A percentile compares a stretch with the other conserved stretches of the same genome.
Conservation (phyloP, 306 rosid species). For the Lotus japonicus region DNA sequence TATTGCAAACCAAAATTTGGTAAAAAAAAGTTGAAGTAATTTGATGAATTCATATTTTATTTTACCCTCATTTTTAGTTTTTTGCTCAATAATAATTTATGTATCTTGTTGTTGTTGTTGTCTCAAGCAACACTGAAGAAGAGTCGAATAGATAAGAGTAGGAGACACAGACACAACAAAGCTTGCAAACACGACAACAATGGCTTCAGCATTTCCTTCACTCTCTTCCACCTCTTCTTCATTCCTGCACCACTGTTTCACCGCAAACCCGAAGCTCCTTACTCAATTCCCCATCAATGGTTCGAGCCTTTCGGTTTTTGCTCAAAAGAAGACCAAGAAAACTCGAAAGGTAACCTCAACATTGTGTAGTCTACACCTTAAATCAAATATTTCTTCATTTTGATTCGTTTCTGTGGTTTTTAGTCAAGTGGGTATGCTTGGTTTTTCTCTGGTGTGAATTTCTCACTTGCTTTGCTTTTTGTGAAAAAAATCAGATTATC, state of each 20-base stretch:
- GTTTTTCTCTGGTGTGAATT: not conserved
- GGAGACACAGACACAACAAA: constrained; percentile 4
- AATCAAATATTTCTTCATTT: not conserved
- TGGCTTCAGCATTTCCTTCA: constrained; percentile 62
- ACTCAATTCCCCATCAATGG: constrained; percentile 28
- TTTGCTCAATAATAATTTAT: no score
- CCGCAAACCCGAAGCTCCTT: constrained; percentile 32
- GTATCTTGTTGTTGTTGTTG: no score
- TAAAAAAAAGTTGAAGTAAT: no score
- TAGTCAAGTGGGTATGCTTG: not conserved
- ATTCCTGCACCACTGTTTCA: constrained; percentile 32
- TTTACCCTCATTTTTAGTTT: no score
- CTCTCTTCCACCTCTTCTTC: constrained; percentile 65
- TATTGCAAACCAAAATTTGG: no score
- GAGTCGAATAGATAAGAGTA: constrained; percentile 22
- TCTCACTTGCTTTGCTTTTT: not conserved
- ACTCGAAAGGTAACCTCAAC: constrained; percentile 56
- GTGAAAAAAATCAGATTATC: constrained; percentile 62
- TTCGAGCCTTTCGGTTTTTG: constrained; percentile 35
- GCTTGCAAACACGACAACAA: constrained; percentile 14
- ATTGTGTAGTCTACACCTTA: not conserved
- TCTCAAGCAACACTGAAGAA: not conserved
- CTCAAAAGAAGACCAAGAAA: constrained; percentile 79
- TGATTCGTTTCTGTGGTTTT: not conserved
- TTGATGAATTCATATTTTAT: no score